Base-by-base conservation (phyloP, 306 rosid species). In the Cucurbita moschata region DNA sequence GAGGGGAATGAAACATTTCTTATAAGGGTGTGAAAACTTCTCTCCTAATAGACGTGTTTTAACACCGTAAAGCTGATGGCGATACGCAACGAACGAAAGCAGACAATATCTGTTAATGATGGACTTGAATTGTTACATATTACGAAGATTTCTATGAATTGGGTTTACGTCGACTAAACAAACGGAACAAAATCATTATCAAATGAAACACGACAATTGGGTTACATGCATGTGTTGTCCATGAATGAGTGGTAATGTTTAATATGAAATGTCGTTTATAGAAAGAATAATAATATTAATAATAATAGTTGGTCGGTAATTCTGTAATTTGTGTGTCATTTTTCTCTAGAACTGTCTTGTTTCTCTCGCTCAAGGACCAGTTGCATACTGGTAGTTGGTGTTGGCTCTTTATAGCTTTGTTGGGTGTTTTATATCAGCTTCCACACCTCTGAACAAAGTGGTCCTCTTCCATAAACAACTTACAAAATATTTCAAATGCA, bases 351-450 rank as follows among this genome's bases (percentile, higher is more conserved):
- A 43, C 19, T 72, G 63, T 72, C 12, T 65, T 12, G 74, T 59
- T 84, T 37, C 54, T 84, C 84, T 84, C 86, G 82, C 86, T 82
- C 86, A 53, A 73, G 88, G 86, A 82, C 86, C 88, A 82, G 35
- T 2, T 2, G 74, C 21, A 68, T 80, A 76, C 86, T 82, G 77
- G 46, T 76, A 78, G 88, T 82, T 78, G 88, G 83, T 81, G 84
- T 80, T 83, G 82, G 63, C 76, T 74, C 89, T 85, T 85, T 80
- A 82, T 85, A 85, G 78, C 88, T 82, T 78, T 85, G 85, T 82
- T 85, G 89, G 86, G 80, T 80, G 86, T 85, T 78, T 82, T 81
- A 85, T 85, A 77, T 78, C 68, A 78, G 82, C 61, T 80, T 78
- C 81, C 86, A 85, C 83, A 70, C 80, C 71, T 80, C 84, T 78